Percentiles rank a stretch among this genome's conserved stretches.
Conservation (phyloP, 352 stramenopile genomes). For the Globisporangium radiosum region DNA sequence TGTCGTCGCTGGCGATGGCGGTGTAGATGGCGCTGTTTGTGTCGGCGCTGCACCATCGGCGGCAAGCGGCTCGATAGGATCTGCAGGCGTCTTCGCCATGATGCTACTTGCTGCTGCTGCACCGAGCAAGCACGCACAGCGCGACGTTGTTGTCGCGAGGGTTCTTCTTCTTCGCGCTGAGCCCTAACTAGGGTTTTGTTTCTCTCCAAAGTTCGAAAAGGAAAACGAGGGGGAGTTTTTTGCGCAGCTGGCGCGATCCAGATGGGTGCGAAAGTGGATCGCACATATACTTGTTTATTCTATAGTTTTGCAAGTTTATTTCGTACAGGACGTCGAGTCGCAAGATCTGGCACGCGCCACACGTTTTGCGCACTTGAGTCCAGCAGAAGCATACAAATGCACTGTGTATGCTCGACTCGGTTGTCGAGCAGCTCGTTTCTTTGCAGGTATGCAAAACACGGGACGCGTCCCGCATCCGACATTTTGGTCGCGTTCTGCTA, state of each 20-base stretch:
- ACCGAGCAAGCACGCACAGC: background rate
- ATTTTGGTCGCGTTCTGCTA: background rate
- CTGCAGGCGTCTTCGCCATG: background rate
- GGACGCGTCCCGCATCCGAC: too few relatives aligned
- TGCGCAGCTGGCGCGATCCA: background rate
- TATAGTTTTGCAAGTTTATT: background rate
- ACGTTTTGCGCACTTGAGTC: background rate
- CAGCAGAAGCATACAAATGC: too few relatives aligned
- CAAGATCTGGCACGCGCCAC: background rate
- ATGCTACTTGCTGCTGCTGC: background rate
- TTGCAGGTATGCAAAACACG: too few relatives aligned
- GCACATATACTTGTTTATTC: background rate
- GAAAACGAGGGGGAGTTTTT: background rate
- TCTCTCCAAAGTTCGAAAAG: background rate
- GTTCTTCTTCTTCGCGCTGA: background rate
- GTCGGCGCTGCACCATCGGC: too few relatives aligned
- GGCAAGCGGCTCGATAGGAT: background rate
- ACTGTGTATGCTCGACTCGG: too few relatives aligned
- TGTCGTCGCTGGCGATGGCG: background rate
- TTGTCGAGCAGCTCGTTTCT: too few relatives aligned
- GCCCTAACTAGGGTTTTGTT: conserved; percentile 10
- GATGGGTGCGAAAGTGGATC: background rate
- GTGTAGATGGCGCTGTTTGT: too few relatives aligned
- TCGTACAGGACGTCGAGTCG: background rate
- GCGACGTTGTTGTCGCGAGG: background rate